Percentiles rank a stretch among this genome's conserved stretches.
Evolutionary conservation across 192 early-diverging fungal species (phyloP).

Genomic region (Backusella sp.): DNA sequence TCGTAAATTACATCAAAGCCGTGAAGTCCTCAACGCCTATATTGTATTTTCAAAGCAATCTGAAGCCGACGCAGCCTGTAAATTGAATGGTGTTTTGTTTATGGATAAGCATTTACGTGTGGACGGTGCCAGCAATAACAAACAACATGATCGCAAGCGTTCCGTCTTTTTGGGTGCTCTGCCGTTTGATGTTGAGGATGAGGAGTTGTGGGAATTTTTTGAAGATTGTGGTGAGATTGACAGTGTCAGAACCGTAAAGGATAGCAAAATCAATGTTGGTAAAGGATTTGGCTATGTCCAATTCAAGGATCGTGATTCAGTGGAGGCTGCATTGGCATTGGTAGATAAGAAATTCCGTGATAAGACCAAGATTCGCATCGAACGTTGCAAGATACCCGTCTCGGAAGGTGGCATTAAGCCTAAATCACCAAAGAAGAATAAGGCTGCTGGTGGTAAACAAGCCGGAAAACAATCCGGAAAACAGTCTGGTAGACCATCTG

Average conservation of each 20-base stretch:
- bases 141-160: conserved; percentile 69
- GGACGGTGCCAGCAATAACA: conserved; percentile 53
- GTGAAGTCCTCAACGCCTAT: conserved; percentile 88
- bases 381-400: conserved; percentile 40
- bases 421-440: not conserved
- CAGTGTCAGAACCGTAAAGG: conserved; percentile 84
- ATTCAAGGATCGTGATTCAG: conserved; percentile 73
- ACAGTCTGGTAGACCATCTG: conserved; percentile 21
- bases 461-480: not conserved
- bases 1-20: conserved; percentile 80
- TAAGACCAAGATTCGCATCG: conserved; percentile 59
- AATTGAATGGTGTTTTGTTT: conserved; percentile 80
- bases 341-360: conserved; percentile 67
- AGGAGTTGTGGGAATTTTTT: conserved; percentile 71
- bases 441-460: conserved; percentile 23
- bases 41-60: conserved; percentile 69
- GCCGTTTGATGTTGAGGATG: conserved; percentile 70
- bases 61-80: conserved; percentile 50
- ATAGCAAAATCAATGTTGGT: conserved; percentile 80
- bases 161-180: conserved; percentile 76
- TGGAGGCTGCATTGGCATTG: conserved; percentile 76
- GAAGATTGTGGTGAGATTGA: conserved; percentile 68
- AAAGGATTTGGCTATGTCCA: conserved; percentile 96
- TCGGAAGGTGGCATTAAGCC: conserved; percentile 26
- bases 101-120: conserved; percentile 88